Evolutionary conservation across 352 stramenopile species (phyloP).

Genomic region (Globisporangium emineosum): DNA sequence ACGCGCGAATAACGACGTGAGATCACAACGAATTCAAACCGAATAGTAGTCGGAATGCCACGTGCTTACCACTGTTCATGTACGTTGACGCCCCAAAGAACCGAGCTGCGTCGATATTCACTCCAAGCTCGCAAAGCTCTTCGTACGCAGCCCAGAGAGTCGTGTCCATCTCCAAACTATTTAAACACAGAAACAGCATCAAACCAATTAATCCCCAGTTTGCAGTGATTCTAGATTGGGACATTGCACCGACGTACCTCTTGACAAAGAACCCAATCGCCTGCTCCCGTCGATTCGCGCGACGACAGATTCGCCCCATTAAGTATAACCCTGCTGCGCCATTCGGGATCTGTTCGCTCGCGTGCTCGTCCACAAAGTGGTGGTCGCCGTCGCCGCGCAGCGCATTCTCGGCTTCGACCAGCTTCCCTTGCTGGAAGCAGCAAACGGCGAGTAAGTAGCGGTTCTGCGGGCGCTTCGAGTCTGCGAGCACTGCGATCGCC

Average conservation of each 20-base stretch:
- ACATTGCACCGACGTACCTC: conserved; percentile 37
- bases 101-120: conserved; percentile 47
- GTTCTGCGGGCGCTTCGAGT: conserved; percentile 41
- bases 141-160: conserved; percentile 93
- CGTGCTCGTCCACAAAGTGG: conserved; percentile 20
- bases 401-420: conserved; percentile 90
- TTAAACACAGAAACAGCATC: conserved; percentile 8
- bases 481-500: conserved; percentile 55
- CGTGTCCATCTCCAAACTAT: conserved; percentile 87
- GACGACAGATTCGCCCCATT: conserved; percentile 89
- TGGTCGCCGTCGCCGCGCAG: conserved; percentile 56
- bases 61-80: conserved; percentile 25
- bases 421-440: conserved; percentile 65
- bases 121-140: conserved; percentile 91
- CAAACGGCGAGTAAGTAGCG: conserved; percentile 66
- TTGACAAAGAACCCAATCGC: conserved; percentile 91
- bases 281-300: conserved; percentile 85
- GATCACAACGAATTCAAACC: not conserved
- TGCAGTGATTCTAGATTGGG: not conserved
- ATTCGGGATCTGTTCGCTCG: conserved; percentile 62
- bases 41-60: not conserved
- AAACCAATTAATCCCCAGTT: not conserved
- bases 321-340: conserved; percentile 91
- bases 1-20: not conserved
- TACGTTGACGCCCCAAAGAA: conserved; percentile 65